phyloP scores from a whole-genome alignment of 257 asterid genomes.

The Anisodus acutangulus region DNA sequence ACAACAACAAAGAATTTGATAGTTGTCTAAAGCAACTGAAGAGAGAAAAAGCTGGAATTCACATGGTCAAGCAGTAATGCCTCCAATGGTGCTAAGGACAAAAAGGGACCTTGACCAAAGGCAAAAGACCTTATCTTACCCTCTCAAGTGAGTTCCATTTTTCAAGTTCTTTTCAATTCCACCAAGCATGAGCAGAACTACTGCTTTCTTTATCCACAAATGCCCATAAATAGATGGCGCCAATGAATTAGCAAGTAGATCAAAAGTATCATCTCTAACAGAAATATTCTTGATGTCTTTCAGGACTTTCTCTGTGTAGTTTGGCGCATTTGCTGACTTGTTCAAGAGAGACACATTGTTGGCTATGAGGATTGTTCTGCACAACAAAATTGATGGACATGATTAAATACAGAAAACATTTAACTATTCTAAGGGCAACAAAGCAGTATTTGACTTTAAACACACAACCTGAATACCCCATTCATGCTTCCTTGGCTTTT shows the following conservation, averaged over 20 bases:
- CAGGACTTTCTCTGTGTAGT: slow-evolving; percentile 74
- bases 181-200: slow-evolving; percentile 90
- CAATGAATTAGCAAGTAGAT: slow-evolving; percentile 84
- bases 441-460: slow-evolving; percentile 21
- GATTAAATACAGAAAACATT: slow-evolving; percentile 7
- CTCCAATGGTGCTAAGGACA: slow-evolving; percentile 1
- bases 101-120: not conserved
- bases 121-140: slow-evolving; percentile 54
- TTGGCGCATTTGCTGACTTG: slow-evolving; percentile 75
- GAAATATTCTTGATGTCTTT: slow-evolving; percentile 74
- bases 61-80: slow-evolving; percentile 24
- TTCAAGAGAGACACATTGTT: slow-evolving; percentile 88
- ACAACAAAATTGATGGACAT: slow-evolving; percentile 26
- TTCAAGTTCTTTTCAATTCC: slow-evolving; percentile 93
- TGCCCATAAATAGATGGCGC: slow-evolving; percentile 98
- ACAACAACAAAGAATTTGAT: not conserved
- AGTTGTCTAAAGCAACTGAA: slow-evolving; percentile 18
- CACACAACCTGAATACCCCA: slow-evolving; percentile 86
- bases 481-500: slow-evolving; percentile 88
- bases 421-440: not conserved
- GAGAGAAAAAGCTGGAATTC: not conserved
- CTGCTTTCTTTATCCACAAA: slow-evolving; percentile 92
- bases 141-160: slow-evolving; percentile 95
- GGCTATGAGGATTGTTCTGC: slow-evolving; percentile 93
- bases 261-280: slow-evolving; percentile 73